phyloP scores from a whole-genome alignment of 257 asterid species.

The Solanum bulbocastanum region DNA sequence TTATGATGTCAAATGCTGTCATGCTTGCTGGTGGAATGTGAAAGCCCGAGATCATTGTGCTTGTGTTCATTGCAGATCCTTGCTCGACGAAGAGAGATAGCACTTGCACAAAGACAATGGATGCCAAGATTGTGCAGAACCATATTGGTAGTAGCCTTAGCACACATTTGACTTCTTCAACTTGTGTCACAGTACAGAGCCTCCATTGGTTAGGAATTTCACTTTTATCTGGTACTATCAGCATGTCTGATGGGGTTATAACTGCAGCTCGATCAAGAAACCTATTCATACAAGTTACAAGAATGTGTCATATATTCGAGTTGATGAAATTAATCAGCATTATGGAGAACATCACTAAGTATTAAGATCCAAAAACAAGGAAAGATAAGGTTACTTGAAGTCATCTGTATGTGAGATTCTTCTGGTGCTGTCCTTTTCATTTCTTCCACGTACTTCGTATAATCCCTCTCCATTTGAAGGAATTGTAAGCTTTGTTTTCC shows the following conservation, averaged over 20 bases:
- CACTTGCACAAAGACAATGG: constrained; percentile 66
- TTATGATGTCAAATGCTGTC: constrained; percentile 66
- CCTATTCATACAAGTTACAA: constrained; percentile 23
- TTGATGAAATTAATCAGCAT: neutral
- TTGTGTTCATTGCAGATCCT: constrained; percentile 81
- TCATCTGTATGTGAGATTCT: constrained; percentile 44
- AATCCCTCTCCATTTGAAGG: constrained; percentile 45
- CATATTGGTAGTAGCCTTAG: constrained; percentile 71
- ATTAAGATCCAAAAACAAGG: neutral
- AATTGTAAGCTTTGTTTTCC: constrained; percentile 31
- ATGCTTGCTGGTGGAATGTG: constrained; percentile 76
- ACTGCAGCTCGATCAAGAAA: constrained; percentile 70
- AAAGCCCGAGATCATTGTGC: constrained; percentile 33
- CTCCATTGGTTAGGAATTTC: constrained; percentile 58
- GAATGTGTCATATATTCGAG: neutral
- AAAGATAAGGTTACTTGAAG: constrained; percentile 41
- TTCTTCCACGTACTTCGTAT: constrained; percentile 31
- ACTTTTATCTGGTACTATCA: constrained; percentile 26
- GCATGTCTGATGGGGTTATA: constrained; percentile 38
- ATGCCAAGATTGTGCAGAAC: constrained; percentile 67
- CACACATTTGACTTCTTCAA: constrained; percentile 77
- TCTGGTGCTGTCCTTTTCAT: constrained; percentile 31
- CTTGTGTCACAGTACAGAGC: constrained; percentile 69
- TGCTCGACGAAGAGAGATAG: constrained; percentile 79
- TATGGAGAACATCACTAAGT: neutral